Evolutionary conservation across 345 rosid species (phyloP), one percentile per base, ranked within the genome.

Genomic region (Gossypium herbaceum): DNA sequence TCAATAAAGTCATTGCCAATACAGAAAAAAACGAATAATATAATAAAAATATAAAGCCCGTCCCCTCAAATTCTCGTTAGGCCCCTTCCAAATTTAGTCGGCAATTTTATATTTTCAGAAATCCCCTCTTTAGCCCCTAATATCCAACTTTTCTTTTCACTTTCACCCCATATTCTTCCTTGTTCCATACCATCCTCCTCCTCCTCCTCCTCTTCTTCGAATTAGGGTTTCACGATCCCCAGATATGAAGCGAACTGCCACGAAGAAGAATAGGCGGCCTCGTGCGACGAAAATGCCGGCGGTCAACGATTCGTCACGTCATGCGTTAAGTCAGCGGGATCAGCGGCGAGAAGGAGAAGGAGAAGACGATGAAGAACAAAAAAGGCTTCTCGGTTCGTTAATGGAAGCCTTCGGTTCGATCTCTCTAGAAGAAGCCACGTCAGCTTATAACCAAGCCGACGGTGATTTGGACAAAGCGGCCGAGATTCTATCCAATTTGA

Each of bases 381-480:
- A 63, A 55, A 78, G 75, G 20, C 50, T 39, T 2, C 64, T 82
- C 34, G 54, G 52, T 20, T 79, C 88, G 55, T 82, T 92, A 34
- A 76, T 80, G 83, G 86, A 67, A 58, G 90, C 91, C 25, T 91
- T 89, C 63, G 84, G 77, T 29, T 87, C 86, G 48, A 72, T 86
- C 17, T 84, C 97, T 2, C n/a, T 84, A 1, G 86, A 85, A 43
- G 91, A 92, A 62, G 93, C 84, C 1, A 60, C 73, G 13, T 66
- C 86, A 20, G 90, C 91, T 22, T 84, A 71, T 24, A 72, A 73
- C 29, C 83, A 88, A 29, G 85, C 91, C 9, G 60, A 76, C 4
- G 91, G 88, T 4, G 89, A 87, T 81, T 77, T 79, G 15, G 69
- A 84, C 72, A 83, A 73, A 70, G 92, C 90, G 2, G 90, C 86